A percentile compares a stretch with the other conserved stretches of the same genome.
Evolutionary conservation across 148 eudicot species (phyloP).

Genomic region (Chenopodium quinoa): DNA sequence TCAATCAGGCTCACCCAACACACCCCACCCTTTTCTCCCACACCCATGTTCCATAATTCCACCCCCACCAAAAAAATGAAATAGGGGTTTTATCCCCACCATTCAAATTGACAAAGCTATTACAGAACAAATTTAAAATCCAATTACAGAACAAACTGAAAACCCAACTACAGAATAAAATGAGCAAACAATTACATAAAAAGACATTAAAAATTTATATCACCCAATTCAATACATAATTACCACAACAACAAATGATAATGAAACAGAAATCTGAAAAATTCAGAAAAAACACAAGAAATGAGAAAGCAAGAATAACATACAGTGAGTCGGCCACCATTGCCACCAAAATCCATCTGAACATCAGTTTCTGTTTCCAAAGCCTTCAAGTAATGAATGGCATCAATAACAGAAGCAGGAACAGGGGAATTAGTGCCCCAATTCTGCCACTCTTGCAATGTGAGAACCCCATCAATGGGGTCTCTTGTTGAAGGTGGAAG

Average conservation of each 20-base stretch:
- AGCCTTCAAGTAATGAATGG: constrained; percentile 58
- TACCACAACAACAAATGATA: not conserved
- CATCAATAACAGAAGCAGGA: constrained; percentile 56
- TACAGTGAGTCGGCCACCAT: constrained; percentile 67
- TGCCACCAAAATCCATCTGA: constrained; percentile 67
- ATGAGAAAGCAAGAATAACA: not conserved
- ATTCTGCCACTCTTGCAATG: constrained; percentile 76
- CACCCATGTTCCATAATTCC: too few species aligned
- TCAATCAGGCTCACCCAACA: too few species aligned
- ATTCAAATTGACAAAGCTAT: too few species aligned
- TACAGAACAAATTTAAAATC: too few species aligned
- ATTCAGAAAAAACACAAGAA: not conserved
- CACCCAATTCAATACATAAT: too few species aligned
- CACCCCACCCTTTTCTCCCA: too few species aligned
- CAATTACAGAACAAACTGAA: too few species aligned
- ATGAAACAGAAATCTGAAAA: not conserved
- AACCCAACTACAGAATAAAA: too few species aligned
- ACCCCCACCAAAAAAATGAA: too few species aligned
- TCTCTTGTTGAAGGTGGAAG: constrained; percentile 31
- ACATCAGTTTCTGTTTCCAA: constrained; percentile 48
- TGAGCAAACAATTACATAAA: too few species aligned
- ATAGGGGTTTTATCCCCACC: too few species aligned
- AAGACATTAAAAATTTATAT: too few species aligned
- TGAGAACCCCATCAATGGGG: constrained; percentile 29
- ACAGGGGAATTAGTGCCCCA: constrained; percentile 80